These are phyloP conservation scores for Aureobasidium sp. DNA, from an alignment of 2,329 filamentous ascomycete genomes.

Conservation along the genomic window DNA sequence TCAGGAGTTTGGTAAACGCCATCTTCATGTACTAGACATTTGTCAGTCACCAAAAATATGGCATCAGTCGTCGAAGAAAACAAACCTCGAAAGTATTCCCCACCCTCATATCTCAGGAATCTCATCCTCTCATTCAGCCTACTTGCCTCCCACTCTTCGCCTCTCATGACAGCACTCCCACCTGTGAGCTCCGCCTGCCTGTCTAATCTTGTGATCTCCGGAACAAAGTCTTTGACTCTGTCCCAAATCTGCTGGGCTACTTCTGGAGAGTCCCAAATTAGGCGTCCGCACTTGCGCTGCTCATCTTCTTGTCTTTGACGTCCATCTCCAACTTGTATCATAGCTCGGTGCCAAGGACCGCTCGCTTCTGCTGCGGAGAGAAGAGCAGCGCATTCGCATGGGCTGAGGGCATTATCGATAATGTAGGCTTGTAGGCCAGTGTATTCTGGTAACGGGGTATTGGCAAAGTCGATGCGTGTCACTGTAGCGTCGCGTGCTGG, in stretches of 20 bases:
- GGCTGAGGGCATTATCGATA: slow-evolving; percentile 56
- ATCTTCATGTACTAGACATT: slow-evolving; percentile 56
- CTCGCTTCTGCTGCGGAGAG: slow-evolving; percentile 44
- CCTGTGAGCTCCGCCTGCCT: slow-evolving; percentile 37
- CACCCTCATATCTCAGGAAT: slow-evolving; percentile 64
- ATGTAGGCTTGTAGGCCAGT: slow-evolving; percentile 51
- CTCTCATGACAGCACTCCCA: slow-evolving; percentile 33
- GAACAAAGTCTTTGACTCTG: slow-evolving; percentile 26
- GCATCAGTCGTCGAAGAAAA: background rate
- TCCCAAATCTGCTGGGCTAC: background rate
- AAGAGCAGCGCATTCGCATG: slow-evolving; percentile 56
- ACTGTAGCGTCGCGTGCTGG: slow-evolving; percentile 32
- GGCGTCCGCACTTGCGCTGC: slow-evolving; percentile 64
- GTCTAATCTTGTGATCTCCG: slow-evolving; percentile 33
- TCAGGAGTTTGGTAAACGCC: slow-evolving; percentile 54
- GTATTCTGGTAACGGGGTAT: slow-evolving; percentile 48
- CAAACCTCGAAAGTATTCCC: slow-evolving; percentile 61
- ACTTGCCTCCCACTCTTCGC: slow-evolving; percentile 37
- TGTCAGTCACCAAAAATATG: background rate
- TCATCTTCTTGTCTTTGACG: slow-evolving; percentile 51
- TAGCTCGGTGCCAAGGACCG: slow-evolving; percentile 57
- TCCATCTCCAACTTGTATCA: slow-evolving; percentile 60
- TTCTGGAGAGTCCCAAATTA: slow-evolving; percentile 63
- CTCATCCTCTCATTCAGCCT: slow-evolving; percentile 66
- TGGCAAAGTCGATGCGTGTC: slow-evolving; percentile 48